Base-by-base conservation (phyloP, 345 rosid genomes). In the Dimocarpus longan region DNA sequence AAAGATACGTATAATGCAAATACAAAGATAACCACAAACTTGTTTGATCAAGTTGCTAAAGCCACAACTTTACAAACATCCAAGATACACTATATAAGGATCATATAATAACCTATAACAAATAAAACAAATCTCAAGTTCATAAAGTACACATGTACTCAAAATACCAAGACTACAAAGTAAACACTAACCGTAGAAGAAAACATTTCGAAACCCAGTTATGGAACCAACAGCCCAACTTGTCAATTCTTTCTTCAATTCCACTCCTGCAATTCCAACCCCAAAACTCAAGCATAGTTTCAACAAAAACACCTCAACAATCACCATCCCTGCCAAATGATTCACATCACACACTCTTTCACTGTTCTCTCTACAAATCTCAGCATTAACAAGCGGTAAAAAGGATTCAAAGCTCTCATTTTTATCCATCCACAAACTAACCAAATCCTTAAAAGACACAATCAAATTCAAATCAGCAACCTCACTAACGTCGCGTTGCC, bases 121-220 rank as follows among this genome's bases (percentile, higher is more conserved):
- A 24, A 50, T 50, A 50, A 50, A 13, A 15, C 56, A 50, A 50
- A 50, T 50, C 15, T 50, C 56, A 50, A 50, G 56, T 19, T 50
- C 16, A 50, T 50, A 50, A 50, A 50, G 56, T 50, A 13, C 13
- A 50, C 56, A 12, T 50, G 73, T 54, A 21, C 19, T 56, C n/a
- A 24, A 72, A 57, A 32, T 26, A 28, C 52, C 24, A 52, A 4
- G 10, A 11, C 15, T 66, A 28, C 2, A 15, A 43, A 37, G 68
- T 4, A 67, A 66, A 70, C 70, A 84, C 90, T 81, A 71, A 90
- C 92, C 94, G 37, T 81, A 89, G 77, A 89, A 89, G 80, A 78
- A 85, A 56, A 81, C 60, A 82, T 82, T 85, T 76, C n/a, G 83
- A 52, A 85, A 82, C 9, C 76, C 84, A 3, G 93, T 86, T 64